Conservation (phyloP, 768 basidiomycete species). For the Plicaturopsis crispa region DNA sequence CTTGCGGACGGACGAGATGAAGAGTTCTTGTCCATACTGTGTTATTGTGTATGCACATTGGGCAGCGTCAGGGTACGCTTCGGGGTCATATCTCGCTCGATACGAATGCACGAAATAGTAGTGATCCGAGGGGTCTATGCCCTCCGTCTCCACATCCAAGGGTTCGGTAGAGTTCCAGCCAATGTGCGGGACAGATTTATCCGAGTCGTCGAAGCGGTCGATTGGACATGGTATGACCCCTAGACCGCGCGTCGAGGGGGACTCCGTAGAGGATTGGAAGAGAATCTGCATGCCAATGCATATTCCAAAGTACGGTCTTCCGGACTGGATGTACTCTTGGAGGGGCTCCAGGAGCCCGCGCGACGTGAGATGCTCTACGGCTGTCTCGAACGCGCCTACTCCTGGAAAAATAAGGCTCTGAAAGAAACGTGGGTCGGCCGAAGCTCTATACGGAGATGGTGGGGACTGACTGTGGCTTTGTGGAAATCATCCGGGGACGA, state of each 20-base stretch:
- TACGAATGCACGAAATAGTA: conserved; percentile 99
- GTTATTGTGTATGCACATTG: conserved; percentile 82
- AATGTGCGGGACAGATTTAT: conserved; percentile 95
- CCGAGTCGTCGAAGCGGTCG: conserved; percentile 54
- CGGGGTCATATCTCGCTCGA: conserved; percentile 68
- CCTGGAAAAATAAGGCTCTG: conserved; percentile 96
- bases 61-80: conserved; percentile 43
- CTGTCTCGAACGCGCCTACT: conserved; percentile 88
- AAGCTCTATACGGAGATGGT: conserved; percentile 6
- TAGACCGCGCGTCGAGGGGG: conserved; percentile 59
- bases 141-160: conserved; percentile 32
- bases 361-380: conserved; percentile 65
- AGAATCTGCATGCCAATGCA: conserved; percentile 99
- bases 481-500: conserved; percentile 72
- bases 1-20: conserved; percentile 77
- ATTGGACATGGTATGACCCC: conserved; percentile 81
- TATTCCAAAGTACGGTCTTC: conserved; percentile 93
- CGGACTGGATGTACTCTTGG: conserved; percentile 73
- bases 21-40: conserved; percentile 90
- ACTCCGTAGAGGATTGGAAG: conserved; percentile 81
- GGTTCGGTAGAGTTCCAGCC: conserved; percentile 86
- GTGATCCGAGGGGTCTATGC: conserved; percentile 47
- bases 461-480: conserved; percentile 73
- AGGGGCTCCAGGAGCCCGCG: conserved; percentile 79
- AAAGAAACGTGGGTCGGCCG: conserved; percentile 10